Evolutionary conservation across 2,329 filamentous ascomycete species (phyloP).

Genomic region (Xylariaceae sp.): DNA sequence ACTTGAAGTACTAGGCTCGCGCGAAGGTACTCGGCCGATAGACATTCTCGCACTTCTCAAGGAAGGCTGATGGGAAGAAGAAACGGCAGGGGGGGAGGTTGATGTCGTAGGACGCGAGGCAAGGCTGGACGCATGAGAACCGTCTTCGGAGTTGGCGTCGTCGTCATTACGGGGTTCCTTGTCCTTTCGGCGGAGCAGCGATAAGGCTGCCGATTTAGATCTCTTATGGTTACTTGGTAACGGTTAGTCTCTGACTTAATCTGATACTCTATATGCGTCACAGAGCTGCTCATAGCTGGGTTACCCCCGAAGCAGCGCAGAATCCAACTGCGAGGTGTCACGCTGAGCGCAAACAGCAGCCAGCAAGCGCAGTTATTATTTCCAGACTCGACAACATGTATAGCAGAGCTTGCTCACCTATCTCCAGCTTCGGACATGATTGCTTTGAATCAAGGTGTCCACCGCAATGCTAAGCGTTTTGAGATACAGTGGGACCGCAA

Average conservation of each 20-base stretch:
- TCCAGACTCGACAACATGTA: not conserved
- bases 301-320: not conserved
- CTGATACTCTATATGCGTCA: not conserved
- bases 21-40: slow-evolving; percentile 50
- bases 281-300: not conserved
- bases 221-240: slow-evolving; percentile 54
- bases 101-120: slow-evolving; percentile 44
- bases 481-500: not conserved
- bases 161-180: slow-evolving; percentile 51
- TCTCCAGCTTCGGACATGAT: slow-evolving; percentile 48
- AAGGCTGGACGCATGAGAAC: slow-evolving; percentile 47
- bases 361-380: not conserved
- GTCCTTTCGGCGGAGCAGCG: slow-evolving; percentile 62
- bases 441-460: slow-evolving; percentile 18
- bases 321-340: not conserved
- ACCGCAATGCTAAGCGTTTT: not conserved
- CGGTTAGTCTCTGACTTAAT: slow-evolving; percentile 20
- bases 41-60: slow-evolving; percentile 57
- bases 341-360: slow-evolving; percentile 9
- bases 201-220: slow-evolving; percentile 61
- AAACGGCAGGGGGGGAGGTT: slow-evolving; percentile 46
- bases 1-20: slow-evolving; percentile 31
- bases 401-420: slow-evolving; percentile 39
- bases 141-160: slow-evolving; percentile 56
- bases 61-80: slow-evolving; percentile 45